A percentile compares a stretch with the other conserved stretches of the same genome.
Conservation (phyloP, 2,329 filamentous ascomycete genomes). For the Alternaria hordeiaustralica region DNA sequence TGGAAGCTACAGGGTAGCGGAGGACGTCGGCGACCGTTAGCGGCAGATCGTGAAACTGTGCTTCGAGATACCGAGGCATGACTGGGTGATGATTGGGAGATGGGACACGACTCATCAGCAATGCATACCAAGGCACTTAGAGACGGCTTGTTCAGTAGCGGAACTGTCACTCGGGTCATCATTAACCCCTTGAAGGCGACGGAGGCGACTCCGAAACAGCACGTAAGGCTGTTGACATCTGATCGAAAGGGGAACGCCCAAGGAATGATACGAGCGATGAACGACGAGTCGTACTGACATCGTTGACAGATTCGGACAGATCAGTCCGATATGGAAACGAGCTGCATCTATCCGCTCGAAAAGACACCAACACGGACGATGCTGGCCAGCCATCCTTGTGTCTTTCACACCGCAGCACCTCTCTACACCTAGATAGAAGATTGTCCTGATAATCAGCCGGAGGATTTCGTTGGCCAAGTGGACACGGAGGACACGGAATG, state of each 20-base stretch:
- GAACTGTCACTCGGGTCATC: not conserved
- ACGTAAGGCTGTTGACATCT: not conserved
- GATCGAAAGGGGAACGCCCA: not conserved
- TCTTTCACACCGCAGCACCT: slow-evolving; percentile 1
- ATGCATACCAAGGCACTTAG: not conserved
- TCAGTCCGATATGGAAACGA: not conserved
- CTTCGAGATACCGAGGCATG: slow-evolving; percentile 11
- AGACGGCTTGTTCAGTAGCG: not conserved
- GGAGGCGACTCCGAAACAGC: not conserved
- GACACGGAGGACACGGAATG: not conserved
- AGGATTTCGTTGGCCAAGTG: not conserved
- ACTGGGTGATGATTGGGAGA: not conserved
- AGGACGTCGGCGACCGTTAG: slow-evolving; percentile 13
- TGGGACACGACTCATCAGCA: not conserved
- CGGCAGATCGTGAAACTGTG: slow-evolving; percentile 14
- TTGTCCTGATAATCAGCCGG: slow-evolving; percentile 1
- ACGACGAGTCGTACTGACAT: not conserved
- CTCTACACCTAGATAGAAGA: slow-evolving; percentile 1
- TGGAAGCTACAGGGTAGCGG: slow-evolving; percentile 11
- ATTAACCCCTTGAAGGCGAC: not conserved
- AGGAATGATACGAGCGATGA: not conserved
- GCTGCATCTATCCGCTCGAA: not conserved
- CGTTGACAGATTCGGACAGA: slow-evolving; percentile 4
- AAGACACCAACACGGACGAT: not conserved
- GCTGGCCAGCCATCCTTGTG: not conserved